A percentile compares a stretch with the other conserved stretches of the same genome.
phyloP scores from a whole-genome alignment of 257 asterid species.

The Hygrophila difformis region DNA sequence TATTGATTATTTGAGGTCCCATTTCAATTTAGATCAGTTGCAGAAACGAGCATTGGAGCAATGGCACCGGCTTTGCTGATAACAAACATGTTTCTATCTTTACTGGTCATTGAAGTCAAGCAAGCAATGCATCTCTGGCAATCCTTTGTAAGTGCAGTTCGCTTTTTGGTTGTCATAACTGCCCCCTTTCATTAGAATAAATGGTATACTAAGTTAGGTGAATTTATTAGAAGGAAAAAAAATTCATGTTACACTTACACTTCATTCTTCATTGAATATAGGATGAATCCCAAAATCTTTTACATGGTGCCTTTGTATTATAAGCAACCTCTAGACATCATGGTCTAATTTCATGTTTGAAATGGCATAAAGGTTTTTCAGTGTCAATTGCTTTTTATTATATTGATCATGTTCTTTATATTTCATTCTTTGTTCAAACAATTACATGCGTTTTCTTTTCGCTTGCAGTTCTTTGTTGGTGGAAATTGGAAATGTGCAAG shows the following conservation, averaged over 20 bases:
- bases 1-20: slow-evolving; percentile 19
- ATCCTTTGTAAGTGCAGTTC: background rate
- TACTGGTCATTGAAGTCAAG: background rate
- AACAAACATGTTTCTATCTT: background rate
- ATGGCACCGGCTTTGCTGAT: slow-evolving; percentile 36
- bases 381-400: too few relatives aligned
- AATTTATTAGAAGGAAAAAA: background rate
- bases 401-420: too few relatives aligned
- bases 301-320: too few relatives aligned
- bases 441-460: too few relatives aligned
- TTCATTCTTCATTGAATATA: too few relatives aligned
- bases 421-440: too few relatives aligned
- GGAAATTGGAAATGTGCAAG: slow-evolving; percentile 99
- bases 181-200: slow-evolving; percentile 16
- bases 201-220: slow-evolving; percentile 29
- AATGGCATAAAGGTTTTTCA: too few relatives aligned
- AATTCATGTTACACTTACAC: too few relatives aligned
- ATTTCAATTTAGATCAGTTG: slow-evolving; percentile 4
- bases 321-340: too few relatives aligned
- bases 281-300: too few relatives aligned
- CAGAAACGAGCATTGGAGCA: slow-evolving; percentile 7
- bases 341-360: too few relatives aligned
- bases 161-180: background rate
- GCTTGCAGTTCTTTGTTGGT: slow-evolving; percentile 95
- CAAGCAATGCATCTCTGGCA: slow-evolving; percentile 1